Evolutionary conservation across 1,284 basidiomycete species (phyloP).

Genomic region (Coniophora puteana): DNA sequence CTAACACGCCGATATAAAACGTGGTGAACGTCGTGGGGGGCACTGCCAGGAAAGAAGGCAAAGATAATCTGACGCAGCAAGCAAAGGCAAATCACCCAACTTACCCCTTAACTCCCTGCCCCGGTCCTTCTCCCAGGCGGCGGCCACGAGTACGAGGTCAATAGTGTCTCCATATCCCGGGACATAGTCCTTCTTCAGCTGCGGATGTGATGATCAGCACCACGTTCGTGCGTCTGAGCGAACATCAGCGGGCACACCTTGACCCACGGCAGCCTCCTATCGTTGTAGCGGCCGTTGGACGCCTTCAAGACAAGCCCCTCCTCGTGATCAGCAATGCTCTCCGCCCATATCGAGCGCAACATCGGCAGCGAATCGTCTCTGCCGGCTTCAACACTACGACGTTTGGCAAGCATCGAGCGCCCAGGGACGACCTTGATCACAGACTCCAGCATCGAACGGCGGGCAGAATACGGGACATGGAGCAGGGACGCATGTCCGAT

Average conservation of each 20-base stretch:
- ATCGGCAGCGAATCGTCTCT: slow-evolving; percentile 17
- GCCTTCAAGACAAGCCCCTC: slow-evolving; percentile 81
- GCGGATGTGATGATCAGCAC: background rate
- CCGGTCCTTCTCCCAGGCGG: slow-evolving; percentile 74
- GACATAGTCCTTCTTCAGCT: slow-evolving; percentile 78
- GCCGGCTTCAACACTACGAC: slow-evolving; percentile 27
- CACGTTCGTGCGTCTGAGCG: background rate
- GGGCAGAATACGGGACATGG: slow-evolving; percentile 48
- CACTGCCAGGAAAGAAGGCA: slow-evolving; percentile 50
- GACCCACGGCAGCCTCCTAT: slow-evolving; percentile 64
- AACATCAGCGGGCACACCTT: slow-evolving; percentile 49
- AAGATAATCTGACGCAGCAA: background rate
- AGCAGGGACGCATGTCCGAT: slow-evolving; percentile 60
- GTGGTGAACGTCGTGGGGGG: slow-evolving; percentile 71
- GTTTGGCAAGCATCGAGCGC: slow-evolving; percentile 59
- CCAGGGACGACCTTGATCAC: slow-evolving; percentile 51
- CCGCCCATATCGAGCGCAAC: slow-evolving; percentile 48
- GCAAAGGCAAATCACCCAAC: slow-evolving; percentile 10
- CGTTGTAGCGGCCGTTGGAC: slow-evolving; percentile 61
- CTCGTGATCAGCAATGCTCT: slow-evolving; percentile 44
- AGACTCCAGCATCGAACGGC: slow-evolving; percentile 59
- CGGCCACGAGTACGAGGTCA: slow-evolving; percentile 75
- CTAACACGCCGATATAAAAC: slow-evolving; percentile 70
- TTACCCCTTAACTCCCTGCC: slow-evolving; percentile 72
- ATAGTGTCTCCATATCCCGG: slow-evolving; percentile 75